Evolutionary conservation across 441 rosid genomes (phyloP).

Genomic region (Pelargonium fulgidum): DNA sequence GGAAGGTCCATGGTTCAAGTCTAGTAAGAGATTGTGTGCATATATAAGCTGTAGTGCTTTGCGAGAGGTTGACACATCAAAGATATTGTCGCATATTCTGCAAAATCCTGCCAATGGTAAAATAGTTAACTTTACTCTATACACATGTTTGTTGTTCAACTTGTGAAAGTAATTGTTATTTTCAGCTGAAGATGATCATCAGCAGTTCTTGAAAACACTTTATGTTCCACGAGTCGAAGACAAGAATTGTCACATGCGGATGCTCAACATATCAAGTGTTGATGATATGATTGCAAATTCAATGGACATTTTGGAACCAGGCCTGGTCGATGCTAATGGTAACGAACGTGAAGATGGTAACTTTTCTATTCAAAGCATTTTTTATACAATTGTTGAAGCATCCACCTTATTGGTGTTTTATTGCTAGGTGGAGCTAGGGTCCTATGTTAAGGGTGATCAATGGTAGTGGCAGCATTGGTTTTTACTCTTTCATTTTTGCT

Average conservation of each 20-base stretch:
- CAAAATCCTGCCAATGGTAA: slow-evolving; percentile 31
- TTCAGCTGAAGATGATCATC: slow-evolving; percentile 27
- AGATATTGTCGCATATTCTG: slow-evolving; percentile 44
- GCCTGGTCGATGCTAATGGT: slow-evolving; percentile 60
- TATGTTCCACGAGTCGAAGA: slow-evolving; percentile 90
- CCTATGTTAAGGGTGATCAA: background rate
- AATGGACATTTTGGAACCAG: slow-evolving; percentile 89
- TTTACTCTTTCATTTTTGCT: background rate
- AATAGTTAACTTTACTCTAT: background rate
- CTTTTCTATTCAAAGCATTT: background rate
- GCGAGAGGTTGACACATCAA: slow-evolving; percentile 71
- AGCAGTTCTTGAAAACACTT: slow-evolving; percentile 42
- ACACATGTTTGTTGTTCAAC: background rate
- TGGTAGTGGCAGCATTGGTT: background rate
- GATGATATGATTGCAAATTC: slow-evolving; percentile 79
- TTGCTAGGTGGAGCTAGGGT: background rate
- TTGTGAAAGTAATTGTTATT: slow-evolving; percentile 11
- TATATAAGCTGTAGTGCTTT: slow-evolving; percentile 73
- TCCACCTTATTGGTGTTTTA: background rate
- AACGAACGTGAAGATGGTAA: slow-evolving; percentile 79
- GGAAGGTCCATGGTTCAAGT: slow-evolving; percentile 78
- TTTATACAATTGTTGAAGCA: background rate
- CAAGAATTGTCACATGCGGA: slow-evolving; percentile 79
- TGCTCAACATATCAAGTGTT: slow-evolving; percentile 64
- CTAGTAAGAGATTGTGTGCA: slow-evolving; percentile 64